These are phyloP conservation scores for Curvularia sp. DNA, from an alignment of 2,329 filamentous ascomycete species.

Conservation along the genomic window DNA sequence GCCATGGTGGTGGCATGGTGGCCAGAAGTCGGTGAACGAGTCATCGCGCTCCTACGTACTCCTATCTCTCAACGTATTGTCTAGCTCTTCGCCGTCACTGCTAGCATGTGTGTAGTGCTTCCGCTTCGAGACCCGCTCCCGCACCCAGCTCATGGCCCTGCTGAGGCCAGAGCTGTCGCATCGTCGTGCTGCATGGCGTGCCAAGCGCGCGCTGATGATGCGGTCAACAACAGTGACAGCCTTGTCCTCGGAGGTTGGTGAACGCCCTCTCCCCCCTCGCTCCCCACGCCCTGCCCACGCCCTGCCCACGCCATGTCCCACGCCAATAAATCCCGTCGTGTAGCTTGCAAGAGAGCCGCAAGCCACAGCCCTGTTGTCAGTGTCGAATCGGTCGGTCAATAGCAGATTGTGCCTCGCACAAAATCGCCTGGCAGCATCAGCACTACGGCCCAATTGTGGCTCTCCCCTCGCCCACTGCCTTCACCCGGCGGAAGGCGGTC, in stretches of 20 bases:
- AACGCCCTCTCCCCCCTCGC: constrained; percentile 5
- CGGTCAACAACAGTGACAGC: constrained; percentile 7
- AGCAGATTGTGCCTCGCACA: constrained; percentile 15
- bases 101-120: constrained; percentile 3
- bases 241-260: neutral
- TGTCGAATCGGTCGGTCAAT: neutral
- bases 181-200: constrained; percentile 3
- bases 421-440: constrained; percentile 14
- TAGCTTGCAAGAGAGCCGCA: neutral
- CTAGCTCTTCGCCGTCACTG: too few relatives aligned
- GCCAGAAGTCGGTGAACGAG: constrained; percentile 20
- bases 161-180: constrained; percentile 12
- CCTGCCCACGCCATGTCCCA: neutral
- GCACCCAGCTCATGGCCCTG: constrained; percentile 7
- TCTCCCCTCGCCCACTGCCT: neutral
- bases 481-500: constrained; percentile 12
- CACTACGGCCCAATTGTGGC: constrained; percentile 20
- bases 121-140: constrained; percentile 4
- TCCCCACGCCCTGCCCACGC: neutral
- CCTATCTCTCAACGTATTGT: constrained; percentile 5
- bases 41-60: constrained; percentile 2
- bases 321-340: constrained; percentile 1
- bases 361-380: constrained; percentile 6
- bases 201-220: neutral
- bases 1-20: neutral